These are phyloP conservation scores for Aureococcus anophagefferens DNA, from an alignment of 108 stramenopile genomes.

Conservation along the genomic window DNA sequence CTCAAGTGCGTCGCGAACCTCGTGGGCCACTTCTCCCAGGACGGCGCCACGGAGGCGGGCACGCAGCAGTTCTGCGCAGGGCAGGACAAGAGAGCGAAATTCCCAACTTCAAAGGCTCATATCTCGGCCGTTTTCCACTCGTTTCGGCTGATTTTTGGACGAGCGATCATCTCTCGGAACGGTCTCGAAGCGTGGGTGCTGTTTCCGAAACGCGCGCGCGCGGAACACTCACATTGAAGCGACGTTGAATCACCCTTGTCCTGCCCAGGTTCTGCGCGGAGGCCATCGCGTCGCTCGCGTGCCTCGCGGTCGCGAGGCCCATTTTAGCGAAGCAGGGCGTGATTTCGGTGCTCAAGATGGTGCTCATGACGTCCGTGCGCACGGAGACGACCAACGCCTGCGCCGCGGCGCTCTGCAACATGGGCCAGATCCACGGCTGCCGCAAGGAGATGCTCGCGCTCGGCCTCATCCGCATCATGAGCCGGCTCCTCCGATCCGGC, in stretches of 20 bases:
- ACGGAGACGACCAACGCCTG: slow-evolving; percentile 2
- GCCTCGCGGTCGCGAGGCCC: neutral
- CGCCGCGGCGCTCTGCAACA: slow-evolving; percentile 9
- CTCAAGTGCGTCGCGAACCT: neutral
- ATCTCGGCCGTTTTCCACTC: too few relatives aligned
- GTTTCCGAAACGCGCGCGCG: too few relatives aligned
- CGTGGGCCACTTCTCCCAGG: neutral
- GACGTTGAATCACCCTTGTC: too few relatives aligned
- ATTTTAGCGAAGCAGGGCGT: slow-evolving; percentile 10
- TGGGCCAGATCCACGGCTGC: slow-evolving; percentile 8
- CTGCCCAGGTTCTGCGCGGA: too few relatives aligned
- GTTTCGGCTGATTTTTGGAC: too few relatives aligned
- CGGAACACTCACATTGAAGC: too few relatives aligned
- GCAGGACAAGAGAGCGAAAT: too few relatives aligned
- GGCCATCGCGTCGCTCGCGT: neutral
- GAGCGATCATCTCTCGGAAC: too few relatives aligned
- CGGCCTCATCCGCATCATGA: slow-evolving; percentile 4
- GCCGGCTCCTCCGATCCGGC: neutral
- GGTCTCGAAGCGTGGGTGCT: too few relatives aligned
- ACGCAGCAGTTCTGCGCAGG: slow-evolving; percentile 7
- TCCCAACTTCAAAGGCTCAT: too few relatives aligned
- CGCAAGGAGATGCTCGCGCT: slow-evolving; percentile 9
- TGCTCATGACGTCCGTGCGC: neutral
- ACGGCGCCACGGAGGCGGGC: neutral
- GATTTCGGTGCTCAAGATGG: slow-evolving; percentile 3